phyloP scores from a whole-genome alignment of 2,329 filamentous ascomycete genomes.

The Alternaria sp. region DNA sequence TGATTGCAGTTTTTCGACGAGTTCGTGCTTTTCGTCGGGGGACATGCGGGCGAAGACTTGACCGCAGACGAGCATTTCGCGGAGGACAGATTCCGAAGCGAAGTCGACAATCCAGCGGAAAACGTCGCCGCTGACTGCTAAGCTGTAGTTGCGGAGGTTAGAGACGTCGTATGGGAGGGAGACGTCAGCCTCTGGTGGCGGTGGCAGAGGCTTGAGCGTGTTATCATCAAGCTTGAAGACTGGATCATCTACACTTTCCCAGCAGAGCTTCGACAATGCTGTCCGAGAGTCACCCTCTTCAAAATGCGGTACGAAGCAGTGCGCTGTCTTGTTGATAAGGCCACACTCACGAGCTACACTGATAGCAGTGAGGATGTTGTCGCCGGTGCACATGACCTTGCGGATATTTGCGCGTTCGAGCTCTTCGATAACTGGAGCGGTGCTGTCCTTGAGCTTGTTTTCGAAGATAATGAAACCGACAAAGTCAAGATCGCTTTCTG shows the following conservation, averaged over 20 bases:
- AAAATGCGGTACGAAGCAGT: constrained; percentile 94
- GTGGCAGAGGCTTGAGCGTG: constrained; percentile 79
- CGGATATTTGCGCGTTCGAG: constrained; percentile 83
- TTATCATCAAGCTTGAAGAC: constrained; percentile 78
- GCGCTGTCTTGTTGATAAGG: constrained; percentile 78
- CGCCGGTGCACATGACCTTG: constrained; percentile 95
- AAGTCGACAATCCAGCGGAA: constrained; percentile 98
- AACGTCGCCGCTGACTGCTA: constrained; percentile 90
- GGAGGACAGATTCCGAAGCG: constrained; percentile 79
- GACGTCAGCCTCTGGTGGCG: constrained; percentile 75
- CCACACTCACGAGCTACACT: constrained; percentile 92
- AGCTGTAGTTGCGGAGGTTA: constrained; percentile 82
- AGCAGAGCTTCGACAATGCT: constrained; percentile 75
- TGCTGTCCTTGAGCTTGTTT: constrained; percentile 94
- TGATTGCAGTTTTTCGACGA: constrained; percentile 95
- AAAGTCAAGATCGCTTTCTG: constrained; percentile 84
- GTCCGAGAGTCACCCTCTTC: constrained; percentile 78
- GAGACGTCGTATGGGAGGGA: constrained; percentile 86
- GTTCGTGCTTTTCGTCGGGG: constrained; percentile 96
- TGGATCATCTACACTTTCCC: constrained; percentile 95
- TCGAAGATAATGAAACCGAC: constrained; percentile 98
- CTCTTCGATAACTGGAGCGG: constrained; percentile 81
- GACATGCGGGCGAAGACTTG: constrained; percentile 99
- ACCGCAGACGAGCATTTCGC: constrained; percentile 86
- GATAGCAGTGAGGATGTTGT: constrained; percentile 96